Base-by-base conservation (phyloP, 257 asterid species). In the Solanum sejunctum region DNA sequence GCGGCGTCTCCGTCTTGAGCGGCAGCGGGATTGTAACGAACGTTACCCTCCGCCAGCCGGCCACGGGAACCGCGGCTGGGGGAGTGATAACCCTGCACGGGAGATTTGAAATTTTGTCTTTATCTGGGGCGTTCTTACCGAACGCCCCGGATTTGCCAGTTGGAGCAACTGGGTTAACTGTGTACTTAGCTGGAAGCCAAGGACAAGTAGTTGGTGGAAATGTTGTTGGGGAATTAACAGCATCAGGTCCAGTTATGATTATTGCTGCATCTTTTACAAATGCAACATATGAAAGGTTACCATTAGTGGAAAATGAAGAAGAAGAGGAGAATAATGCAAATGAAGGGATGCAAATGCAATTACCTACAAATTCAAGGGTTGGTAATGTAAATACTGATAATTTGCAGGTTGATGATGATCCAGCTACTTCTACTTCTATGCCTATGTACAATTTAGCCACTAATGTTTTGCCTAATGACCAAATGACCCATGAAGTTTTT, bases 201-300 rank as follows among this genome's bases (percentile, higher is more conserved):
- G 98, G 98, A 17, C 98, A 93, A 86, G 94, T 94, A 0, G 92
- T 93, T 4, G 98, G 98, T 10, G 98, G 98, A 41, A 88, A 88
- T 21, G 96, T 94, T 83, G 93, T 88, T 3, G 95, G 96, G 1
- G 69, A 93, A 0, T 55, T 94, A 81, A 79, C 87, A 47, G 97
- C 98, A 0, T 91, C 96, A 0, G 98, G 98, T 15, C 97, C 98
- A 28, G 98, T 94, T 54, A 91, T 94, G 94, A 93, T 94, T 10
- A 90, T 94, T 18, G 98, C 95, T 1, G 97, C 98, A 12, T 91
- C 97, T 0, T 94, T 93, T 85, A 83, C 90, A 0, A 93, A 93
- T 80, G 94, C 97, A 1, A 90, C 94, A 3, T 94, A 86, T 61
- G 98, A 93, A 92, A 91, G 93, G 89, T 85, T 94, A 84, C 97